Base-by-base conservation (phyloP, 1,284 basidiomycete species). In the Takashimella koratensis region DNA sequence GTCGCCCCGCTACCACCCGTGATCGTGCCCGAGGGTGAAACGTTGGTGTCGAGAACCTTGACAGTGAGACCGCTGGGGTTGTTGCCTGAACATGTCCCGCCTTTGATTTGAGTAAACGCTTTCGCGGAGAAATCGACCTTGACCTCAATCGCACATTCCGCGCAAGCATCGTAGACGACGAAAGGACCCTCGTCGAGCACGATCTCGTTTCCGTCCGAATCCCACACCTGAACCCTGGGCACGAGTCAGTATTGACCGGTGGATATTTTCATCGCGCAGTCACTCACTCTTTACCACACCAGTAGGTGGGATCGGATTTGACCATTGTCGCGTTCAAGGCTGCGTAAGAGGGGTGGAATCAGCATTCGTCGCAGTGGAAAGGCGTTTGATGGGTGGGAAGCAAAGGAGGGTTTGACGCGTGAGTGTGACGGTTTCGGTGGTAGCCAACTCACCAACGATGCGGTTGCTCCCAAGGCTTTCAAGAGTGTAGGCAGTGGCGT, bases 151-250 rank as follows among this genome's bases (percentile, higher is more conserved):
- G 51, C 47, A 45, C 65, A 67, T 6, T 62, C 65, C 22, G 49
- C 63, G 50, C 69, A 71, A 20, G 54, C 58, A 50, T 71, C 69
- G 52, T 59, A 67, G 30, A 70, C 59, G 45, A 67, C 58, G 21
- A 71, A 56, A 8, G 64, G 60, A n/a, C 42, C 42, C 20, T 43
- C 42, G 20, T 43, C 42, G 42, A 43, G 42, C 6, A 43, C 21
- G 19, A 43, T 43, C 20, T 43, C 16, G 23, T 25, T 21, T 22
- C 40, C 20, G 13, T 25, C 6, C 23, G 26, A 23, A 21, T 13
- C 26, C 10, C 8, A 36, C 10, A 36, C 30, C 16, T 36, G 30
- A 36, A 36, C 30, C 16, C 30, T 36, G 30, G 30, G 30, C 30
- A 36, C 16, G n/a, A n/a, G n/a, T n/a, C n/a, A n/a, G n/a, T n/a